phyloP scores from a whole-genome alignment of 1,139 yeast species.

The Kurtzmaniella natalensis region DNA sequence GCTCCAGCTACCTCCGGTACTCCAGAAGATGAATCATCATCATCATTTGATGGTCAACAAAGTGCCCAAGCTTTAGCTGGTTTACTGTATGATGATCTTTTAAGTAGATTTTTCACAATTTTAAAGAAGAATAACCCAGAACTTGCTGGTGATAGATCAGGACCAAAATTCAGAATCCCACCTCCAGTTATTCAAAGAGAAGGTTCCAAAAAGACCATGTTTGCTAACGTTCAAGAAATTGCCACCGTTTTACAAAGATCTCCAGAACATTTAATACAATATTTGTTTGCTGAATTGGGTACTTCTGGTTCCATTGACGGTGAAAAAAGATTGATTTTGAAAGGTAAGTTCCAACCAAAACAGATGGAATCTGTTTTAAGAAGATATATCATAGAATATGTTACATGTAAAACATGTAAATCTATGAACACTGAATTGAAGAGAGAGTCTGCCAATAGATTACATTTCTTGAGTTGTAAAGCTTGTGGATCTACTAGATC shows the following conservation, averaged over 20 bases:
- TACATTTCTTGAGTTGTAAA: conserved; percentile 96
- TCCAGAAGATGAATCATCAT: conserved; percentile 13
- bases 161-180: conserved; percentile 92
- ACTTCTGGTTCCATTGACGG: conserved; percentile 99
- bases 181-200: conserved; percentile 97
- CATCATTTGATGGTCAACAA: conserved; percentile 11
- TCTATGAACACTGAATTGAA: conserved; percentile 93
- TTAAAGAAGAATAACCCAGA: conserved; percentile 95
- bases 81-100: conserved; percentile 70
- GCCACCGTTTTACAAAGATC: conserved; percentile 93
- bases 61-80: conserved; percentile 41
- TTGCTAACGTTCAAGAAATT: conserved; percentile 93
- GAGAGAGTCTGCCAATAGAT: conserved; percentile 93
- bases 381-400: conserved; percentile 95
- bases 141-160: conserved; percentile 92
- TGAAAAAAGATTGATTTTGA: conserved; percentile 90
- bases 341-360: conserved; percentile 97
- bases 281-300: conserved; percentile 97
- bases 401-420: conserved; percentile 97
- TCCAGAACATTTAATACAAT: conserved; percentile 95
- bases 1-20: conserved; percentile 31
- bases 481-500: conserved; percentile 98
- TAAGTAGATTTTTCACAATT: conserved; percentile 79
- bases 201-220: conserved; percentile 93
- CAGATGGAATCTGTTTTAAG: conserved; percentile 95